Evolutionary conservation across 306 rosid genomes (phyloP), one percentile per base, ranked within the genome.

Genomic region (Trifolium fragiferum): DNA sequence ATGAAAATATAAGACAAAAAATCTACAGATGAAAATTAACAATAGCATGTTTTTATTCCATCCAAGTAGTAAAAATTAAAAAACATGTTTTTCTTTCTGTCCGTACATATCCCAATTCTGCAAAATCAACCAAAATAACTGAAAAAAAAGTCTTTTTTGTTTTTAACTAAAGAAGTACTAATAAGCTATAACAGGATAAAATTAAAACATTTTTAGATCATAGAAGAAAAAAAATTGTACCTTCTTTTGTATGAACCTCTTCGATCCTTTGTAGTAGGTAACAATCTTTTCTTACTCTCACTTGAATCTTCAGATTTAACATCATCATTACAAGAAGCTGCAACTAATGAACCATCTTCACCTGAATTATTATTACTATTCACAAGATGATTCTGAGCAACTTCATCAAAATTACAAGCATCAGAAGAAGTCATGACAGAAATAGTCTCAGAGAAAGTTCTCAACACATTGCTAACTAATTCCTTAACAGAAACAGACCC

Each of bases 161-260:
- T 20, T 54, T 54, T 19, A 0, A 54, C 27, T 16, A 10, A 53
- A 7, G 10, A 53, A 53, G 11, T 7, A n/a, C n/a, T n/a, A 53
- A 53, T 55, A 55, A 55, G 61, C 61, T 55, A 55, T 9, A 8
- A 55, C 0, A 73, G 5, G 47, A 11, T 43, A 10, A 11, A 43
- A 30, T 30, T 30, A 30, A 46, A 46, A 46, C 14, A 46, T 46
- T 2, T 35, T 35, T 0, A 73, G 68, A 82, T 77, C 77, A 44
- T 40, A 59, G 8, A 73, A 30, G 6, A 30, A 30, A 50, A 51
- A 9, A 20, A 21, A 10, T 8, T 10, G 5, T 10, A 93, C 98
- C 97, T 93, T 84, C 93, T 76, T 82, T 89, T 89, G 74, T 89
- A 89, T 71, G 91, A 82, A 2, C 93, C 96, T 82, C 91, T 83